phyloP scores from a whole-genome alignment of 495 filamentous ascomycete genomes.

The Echria macrotheca region DNA sequence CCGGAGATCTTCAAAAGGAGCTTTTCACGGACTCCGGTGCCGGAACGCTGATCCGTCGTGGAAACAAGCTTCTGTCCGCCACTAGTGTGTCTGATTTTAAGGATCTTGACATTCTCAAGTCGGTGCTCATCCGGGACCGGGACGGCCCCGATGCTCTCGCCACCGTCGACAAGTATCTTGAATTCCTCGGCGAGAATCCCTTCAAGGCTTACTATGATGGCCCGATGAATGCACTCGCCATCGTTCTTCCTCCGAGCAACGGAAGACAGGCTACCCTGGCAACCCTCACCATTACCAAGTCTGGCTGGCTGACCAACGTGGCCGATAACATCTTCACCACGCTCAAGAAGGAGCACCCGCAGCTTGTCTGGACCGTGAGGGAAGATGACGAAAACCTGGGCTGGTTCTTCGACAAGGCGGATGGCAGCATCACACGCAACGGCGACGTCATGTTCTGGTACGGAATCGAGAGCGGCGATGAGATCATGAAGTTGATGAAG shows the following conservation, averaged over 20 bases:
- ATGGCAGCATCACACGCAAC: conserved; percentile 78
- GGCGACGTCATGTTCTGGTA: conserved; percentile 97
- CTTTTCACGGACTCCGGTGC: conserved; percentile 95
- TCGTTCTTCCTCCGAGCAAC: conserved; percentile 69
- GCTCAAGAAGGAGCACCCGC: conserved; percentile 87
- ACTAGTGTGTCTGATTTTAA: conserved; percentile 72
- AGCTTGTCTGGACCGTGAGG: conserved; percentile 94
- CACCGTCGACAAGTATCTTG: conserved; percentile 81
- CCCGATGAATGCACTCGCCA: conserved; percentile 91
- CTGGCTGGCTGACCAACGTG: conserved; percentile 91
- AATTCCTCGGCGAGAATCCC: conserved; percentile 64
- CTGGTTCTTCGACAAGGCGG: conserved; percentile 98
- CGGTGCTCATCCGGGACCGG: conserved; percentile 77
- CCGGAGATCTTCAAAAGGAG: conserved; percentile 90
- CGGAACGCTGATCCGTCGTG: conserved; percentile 88
- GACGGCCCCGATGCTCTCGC: conserved; percentile 77
- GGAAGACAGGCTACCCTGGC: conserved; percentile 68
- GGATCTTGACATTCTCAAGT: conserved; percentile 70
- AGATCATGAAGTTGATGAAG: conserved; percentile 79
- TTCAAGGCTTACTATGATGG: conserved; percentile 97
- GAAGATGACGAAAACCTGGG: conserved; percentile 95
- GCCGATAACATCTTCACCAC: conserved; percentile 96
- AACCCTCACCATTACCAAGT: conserved; percentile 91
- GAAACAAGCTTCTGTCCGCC: conserved; percentile 80
- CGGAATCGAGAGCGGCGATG: conserved; percentile 77